A percentile compares a stretch with the other conserved stretches of the same genome.
Evolutionary conservation across 768 basidiomycete genomes (phyloP).

Genomic region (Pleurotus citrinopileatus): DNA sequence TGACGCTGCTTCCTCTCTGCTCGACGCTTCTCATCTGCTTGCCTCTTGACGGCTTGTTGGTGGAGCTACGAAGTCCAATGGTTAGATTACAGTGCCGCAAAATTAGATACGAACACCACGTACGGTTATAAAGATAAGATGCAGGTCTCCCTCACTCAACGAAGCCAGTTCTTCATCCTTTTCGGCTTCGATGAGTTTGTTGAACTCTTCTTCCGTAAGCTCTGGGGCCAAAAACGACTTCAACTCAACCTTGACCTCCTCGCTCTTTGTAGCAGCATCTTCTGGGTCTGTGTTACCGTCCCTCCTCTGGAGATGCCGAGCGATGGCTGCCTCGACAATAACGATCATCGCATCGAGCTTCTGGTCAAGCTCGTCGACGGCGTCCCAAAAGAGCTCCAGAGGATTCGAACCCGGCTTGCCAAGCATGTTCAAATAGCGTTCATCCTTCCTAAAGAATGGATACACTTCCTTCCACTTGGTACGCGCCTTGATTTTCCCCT

Average conservation of each 20-base stretch:
- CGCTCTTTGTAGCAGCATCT: conserved; percentile 22
- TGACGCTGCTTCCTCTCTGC: conserved; percentile 83
- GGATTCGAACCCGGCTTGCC: conserved; percentile 95
- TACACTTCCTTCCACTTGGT: conserved; percentile 93
- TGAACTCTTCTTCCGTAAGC: conserved; percentile 66
- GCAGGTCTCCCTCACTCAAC: conserved; percentile 51
- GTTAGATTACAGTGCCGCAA: conserved; percentile 4
- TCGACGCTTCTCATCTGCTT: conserved; percentile 84
- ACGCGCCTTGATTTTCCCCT: conserved; percentile 70
- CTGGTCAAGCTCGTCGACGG: conserved; percentile 84
- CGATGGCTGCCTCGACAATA: conserved; percentile 61
- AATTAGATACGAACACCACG: conserved; percentile 20
- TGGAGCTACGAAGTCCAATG: conserved; percentile 51
- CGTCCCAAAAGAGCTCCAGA: conserved; percentile 95
- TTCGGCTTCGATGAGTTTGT: conserved; percentile 51
- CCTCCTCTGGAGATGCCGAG: conserved; percentile 41
- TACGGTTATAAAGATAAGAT: conserved; percentile 62
- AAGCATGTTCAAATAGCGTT: conserved; percentile 83
- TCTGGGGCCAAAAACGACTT: conserved; percentile 36
- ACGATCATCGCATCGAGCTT: conserved; percentile 76
- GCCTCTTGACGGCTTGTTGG: conserved; percentile 65
- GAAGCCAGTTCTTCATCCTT: conserved; percentile 47
- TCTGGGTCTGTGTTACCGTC: conserved; percentile 24
- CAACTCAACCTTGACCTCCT: conserved; percentile 31
- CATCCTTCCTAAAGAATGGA: conserved; percentile 70